These are phyloP conservation scores for Chaetothyriales sp. DNA, from an alignment of 2,329 filamentous ascomycete genomes.

Conservation along the genomic window DNA sequence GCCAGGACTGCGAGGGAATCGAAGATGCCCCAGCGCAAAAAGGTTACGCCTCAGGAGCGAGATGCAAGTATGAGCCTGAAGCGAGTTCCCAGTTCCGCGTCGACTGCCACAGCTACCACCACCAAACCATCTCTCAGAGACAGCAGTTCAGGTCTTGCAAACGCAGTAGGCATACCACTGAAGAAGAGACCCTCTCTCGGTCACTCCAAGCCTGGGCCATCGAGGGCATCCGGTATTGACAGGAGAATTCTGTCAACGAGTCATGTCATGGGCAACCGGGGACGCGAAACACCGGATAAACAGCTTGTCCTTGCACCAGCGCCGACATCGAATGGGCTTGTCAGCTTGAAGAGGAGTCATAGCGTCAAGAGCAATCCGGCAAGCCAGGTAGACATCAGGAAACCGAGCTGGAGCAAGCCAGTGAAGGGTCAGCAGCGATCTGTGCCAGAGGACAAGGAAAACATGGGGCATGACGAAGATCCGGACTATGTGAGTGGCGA, in stretches of 20 bases:
- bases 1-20: conserved; percentile 61
- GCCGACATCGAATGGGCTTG: conserved; percentile 25
- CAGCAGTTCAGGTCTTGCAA: conserved; percentile 12
- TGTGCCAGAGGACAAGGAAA: conserved; percentile 44
- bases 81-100: conserved; percentile 35
- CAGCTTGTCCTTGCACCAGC: conserved; percentile 18
- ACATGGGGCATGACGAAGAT: conserved; percentile 40
- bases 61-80: conserved; percentile 39
- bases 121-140: conserved; percentile 28
- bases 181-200: conserved; percentile 39
- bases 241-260: conserved; percentile 81
- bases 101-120: conserved; percentile 26
- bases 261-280: conserved; percentile 66
- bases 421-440: conserved; percentile 3
- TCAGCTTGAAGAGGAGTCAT: conserved; percentile 61
- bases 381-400: conserved; percentile 40
- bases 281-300: conserved; percentile 32
- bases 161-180: conserved; percentile 32
- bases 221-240: conserved; percentile 36
- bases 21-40: conserved; percentile 37
- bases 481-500: conserved; percentile 31
- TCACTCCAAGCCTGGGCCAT: conserved; percentile 29
- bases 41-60: conserved; percentile 11
- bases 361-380: conserved; percentile 53
- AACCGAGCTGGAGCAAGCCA: conserved; percentile 53